Base-by-base conservation (phyloP, 2,329 filamentous ascomycete genomes). In the Tolypocladium guangdongense region DNA sequence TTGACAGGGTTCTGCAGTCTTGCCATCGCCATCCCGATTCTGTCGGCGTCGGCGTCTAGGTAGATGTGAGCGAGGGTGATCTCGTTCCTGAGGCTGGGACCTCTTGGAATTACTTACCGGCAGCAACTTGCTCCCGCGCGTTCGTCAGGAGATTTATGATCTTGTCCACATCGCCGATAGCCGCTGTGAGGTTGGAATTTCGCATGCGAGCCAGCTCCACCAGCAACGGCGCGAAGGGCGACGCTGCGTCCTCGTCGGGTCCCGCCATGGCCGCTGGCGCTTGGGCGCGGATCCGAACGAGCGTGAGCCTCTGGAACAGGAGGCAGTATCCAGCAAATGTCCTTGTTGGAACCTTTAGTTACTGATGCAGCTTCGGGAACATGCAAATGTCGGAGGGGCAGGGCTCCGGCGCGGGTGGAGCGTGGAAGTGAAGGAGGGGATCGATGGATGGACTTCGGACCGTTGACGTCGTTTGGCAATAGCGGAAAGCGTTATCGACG, bases 1-100 rank as follows among this genome's bases (percentile, higher is more conserved):
- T 91, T 93, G 54, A 96, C 77, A 0, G 91, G 88, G 58, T 87
- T 91, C 66, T 96, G 90, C 20, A 96, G 80, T 66, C 87, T 91
- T 33, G 88, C 87, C 62, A 97, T 80, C 30, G 84, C 86, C 55
- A 91, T 75, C 43, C 84, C 82, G 18, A 88, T 84, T 39, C 81
- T 81, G 58, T 84, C 82, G 11, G 65, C 60, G 51, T 72, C 70
- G 35, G 58, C 58, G 50, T 71, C 69, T 67, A 49, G 47, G 33
- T 35, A 32, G 36, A 20, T 16, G 39, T 30, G 24, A 37, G 33
- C 20, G 20, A 22, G 20, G 20, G 14, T n/a, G 38, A 22, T 46
- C 24, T 11, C 18, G 18, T 5, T 18, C 7, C 5, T 14, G 16
- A 20, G 20, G 27, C 27, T 33, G 1, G 10, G 4, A 20, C 18